Evolutionary conservation across 352 stramenopile genomes (phyloP).

Genomic region (Halophytophthora polymorphica): DNA sequence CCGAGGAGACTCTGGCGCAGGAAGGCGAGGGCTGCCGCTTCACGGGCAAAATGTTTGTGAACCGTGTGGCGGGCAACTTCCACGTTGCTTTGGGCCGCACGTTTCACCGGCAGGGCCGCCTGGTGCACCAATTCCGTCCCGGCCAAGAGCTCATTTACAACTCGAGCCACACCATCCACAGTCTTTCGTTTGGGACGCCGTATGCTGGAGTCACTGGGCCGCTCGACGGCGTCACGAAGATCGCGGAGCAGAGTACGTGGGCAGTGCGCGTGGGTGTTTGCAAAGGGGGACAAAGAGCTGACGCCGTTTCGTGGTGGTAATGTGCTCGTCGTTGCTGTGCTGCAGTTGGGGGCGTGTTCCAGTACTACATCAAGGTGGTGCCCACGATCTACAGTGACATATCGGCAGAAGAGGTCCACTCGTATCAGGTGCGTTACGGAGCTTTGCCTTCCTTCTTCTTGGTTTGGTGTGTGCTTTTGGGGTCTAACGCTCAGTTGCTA

Average conservation of each 20-base stretch:
- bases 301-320: constrained; percentile 5
- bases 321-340: background rate
- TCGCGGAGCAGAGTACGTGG: constrained; percentile 38
- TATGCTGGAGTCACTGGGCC: constrained; percentile 35
- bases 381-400: constrained; percentile 84
- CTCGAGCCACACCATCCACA: constrained; percentile 75
- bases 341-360: constrained; percentile 72
- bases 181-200: constrained; percentile 66
- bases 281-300: background rate
- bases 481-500: background rate
- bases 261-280: background rate
- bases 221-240: constrained; percentile 58
- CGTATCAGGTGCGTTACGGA: constrained; percentile 50
- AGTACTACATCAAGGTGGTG: constrained; percentile 89
- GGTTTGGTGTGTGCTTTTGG: background rate
- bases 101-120: constrained; percentile 70
- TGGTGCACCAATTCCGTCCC: constrained; percentile 82
- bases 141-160: constrained; percentile 81
- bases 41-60: constrained; percentile 79
- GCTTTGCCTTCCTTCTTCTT: background rate
- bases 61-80: constrained; percentile 85
- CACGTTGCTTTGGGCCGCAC: constrained; percentile 79
- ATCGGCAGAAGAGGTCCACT: constrained; percentile 49
- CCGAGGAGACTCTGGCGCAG: constrained; percentile 64
- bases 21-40: constrained; percentile 81